Evolutionary conservation across 495 filamentous ascomycete species (phyloP).

Genomic region (Penicillium nucicola): DNA sequence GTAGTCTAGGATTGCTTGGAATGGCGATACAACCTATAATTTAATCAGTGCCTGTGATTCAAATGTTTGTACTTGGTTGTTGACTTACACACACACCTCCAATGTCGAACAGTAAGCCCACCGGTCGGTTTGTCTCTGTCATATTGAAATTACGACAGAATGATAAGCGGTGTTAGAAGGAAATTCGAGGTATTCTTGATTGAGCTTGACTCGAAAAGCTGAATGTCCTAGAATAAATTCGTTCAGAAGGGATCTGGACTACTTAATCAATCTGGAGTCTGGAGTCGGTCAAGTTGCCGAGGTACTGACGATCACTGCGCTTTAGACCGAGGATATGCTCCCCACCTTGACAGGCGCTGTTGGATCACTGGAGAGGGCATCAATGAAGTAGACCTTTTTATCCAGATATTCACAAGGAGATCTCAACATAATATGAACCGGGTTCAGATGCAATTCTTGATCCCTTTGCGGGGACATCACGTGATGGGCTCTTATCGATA

Average conservation of each 20-base stretch:
- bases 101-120: constrained; percentile 91
- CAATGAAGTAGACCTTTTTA: too few relatives aligned
- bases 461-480: constrained; percentile 1
- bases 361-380: neutral
- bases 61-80: neutral
- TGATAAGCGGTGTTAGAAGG: neutral
- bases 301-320: constrained; percentile 10
- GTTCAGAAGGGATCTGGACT: constrained; percentile 5
- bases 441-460: neutral
- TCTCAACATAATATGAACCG: too few relatives aligned
- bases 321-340: constrained; percentile 10
- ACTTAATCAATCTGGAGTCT: constrained; percentile 1
- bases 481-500: constrained; percentile 1
- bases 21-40: constrained; percentile 77
- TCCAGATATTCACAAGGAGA: too few relatives aligned
- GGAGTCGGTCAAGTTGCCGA: constrained; percentile 16
- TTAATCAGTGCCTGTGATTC: neutral
- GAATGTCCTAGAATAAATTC: neutral
- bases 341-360: neutral
- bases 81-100: constrained; percentile 88
- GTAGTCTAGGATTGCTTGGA: constrained; percentile 89
- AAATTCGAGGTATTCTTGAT: neutral
- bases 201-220: neutral
- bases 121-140: constrained; percentile 50
- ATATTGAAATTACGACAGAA: constrained; percentile 17